Base-by-base conservation (phyloP, 2,329 filamentous ascomycete species). In the Sporothrix protearum region DNA sequence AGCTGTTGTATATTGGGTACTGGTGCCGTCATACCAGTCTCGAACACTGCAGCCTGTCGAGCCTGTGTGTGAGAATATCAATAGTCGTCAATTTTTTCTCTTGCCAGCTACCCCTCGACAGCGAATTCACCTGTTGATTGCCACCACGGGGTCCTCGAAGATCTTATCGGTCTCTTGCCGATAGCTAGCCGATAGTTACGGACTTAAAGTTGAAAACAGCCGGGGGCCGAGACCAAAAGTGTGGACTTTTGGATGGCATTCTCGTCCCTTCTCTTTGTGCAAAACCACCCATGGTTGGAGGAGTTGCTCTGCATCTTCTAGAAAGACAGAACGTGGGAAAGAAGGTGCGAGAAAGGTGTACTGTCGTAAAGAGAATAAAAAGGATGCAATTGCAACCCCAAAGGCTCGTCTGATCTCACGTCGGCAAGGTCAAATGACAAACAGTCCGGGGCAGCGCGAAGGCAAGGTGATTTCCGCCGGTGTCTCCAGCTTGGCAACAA, bases 21-120 rank as follows among this genome's bases (percentile, higher is more conserved):
- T 69, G 42, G 30, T 25, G n/a, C 30, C 66, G 19, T 36, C 36
- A 28, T 67, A 49, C 49, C 55, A 61, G 49, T 68, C 16, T 68
- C 39, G 47, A 55, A 22, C 22, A 19, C 36, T n/a, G 28, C 25
- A 55, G 53, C 53, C 25, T 55, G 28, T 55, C 16, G n/a, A n/a
- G n/a, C n/a, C 39, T 39, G 7, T 12, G 49, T 51, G n/a, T 25
- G 49, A 42, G 5, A 14, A 42, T 6, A 51, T 61, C 9, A 2
- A 33, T 61, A 12, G 9, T n/a, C 4, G n/a, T 39, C 16, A 19
- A 4, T 39, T 39, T 33, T 22, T 22, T 39, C 22, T n/a, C 16
- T 22, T 8, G 57, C 22, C 57, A 39, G 57, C 57, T 39, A 14
- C 7, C 4, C 33, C 12, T 19, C 9, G n/a, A 61, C 57, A 39